Conservation (phyloP, 352 stramenopile species). For the Detonula confervacea region DNA sequence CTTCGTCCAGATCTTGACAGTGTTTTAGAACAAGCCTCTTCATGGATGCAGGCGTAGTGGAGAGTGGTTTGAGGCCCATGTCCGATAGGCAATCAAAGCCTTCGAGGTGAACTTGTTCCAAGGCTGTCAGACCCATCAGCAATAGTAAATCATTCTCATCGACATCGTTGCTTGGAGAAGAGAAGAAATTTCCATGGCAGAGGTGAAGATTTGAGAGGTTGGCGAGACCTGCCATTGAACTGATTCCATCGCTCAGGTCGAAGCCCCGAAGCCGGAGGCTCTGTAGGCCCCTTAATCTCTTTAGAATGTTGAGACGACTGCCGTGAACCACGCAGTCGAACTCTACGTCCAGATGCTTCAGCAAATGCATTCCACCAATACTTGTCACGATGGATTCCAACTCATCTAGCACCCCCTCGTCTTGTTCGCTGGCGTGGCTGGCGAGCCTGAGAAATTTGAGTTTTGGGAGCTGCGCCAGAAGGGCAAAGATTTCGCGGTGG, state of each 20-base stretch:
- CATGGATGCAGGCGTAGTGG: conserved; percentile 12
- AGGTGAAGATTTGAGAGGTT: conserved; percentile 43
- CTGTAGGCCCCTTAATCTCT: conserved; percentile 14
- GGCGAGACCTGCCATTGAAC: conserved; percentile 16
- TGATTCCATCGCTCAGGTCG: conserved; percentile 43
- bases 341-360: conserved; percentile 39
- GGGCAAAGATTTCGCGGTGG: conserved; percentile 24
- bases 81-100: conserved; percentile 50
- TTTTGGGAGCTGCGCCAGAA: conserved; percentile 26
- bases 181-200: conserved; percentile 57
- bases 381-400: conserved; percentile 33
- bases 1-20: conserved; percentile 46
- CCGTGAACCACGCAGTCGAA: conserved; percentile 47
- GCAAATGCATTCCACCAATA: conserved; percentile 25
- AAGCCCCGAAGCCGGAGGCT: conserved; percentile 42
- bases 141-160: conserved; percentile 37
- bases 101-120: conserved; percentile 44
- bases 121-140: conserved; percentile 27
- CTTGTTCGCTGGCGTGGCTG: conserved; percentile 19
- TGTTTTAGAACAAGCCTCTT: conserved; percentile 41
- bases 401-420: conserved; percentile 4
- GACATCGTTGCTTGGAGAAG: conserved; percentile 39
- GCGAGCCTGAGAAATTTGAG: conserved; percentile 27
- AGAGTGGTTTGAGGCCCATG: conserved; percentile 32
- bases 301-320: conserved; percentile 31